Evolutionary conservation across 2,329 filamentous ascomycete genomes (phyloP), one percentile per base, ranked within the genome.

Genomic region (Aschersonia sp.): DNA sequence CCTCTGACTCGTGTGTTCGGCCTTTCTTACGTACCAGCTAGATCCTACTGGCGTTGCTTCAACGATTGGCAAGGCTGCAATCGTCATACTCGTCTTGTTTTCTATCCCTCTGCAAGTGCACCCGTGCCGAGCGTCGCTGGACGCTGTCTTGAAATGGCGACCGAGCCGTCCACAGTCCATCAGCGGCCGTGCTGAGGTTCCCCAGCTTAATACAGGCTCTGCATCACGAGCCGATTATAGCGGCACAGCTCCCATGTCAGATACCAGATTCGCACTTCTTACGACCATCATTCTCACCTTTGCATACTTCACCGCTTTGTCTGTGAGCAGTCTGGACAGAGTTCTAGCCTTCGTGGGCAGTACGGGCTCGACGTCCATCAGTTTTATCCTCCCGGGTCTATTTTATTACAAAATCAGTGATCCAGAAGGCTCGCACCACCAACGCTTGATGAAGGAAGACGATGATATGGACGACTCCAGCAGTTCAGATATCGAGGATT

Each of bases 401-500:
- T 98, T 98, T 65, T 98, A 97, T 66, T 98, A 97, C 69, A 97
- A 97, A 66, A 97, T 98, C 51, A 94, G 88, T 9, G 81, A 87
- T 30, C 92, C 92, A 0, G 84, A 95, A 48, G 91, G 86, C 43
- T 76, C 82, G 31, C 80, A 91, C 52, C 89, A 96, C 57, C 91
- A 95, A 61, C 79, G 84, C 10, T 71, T 97, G 7, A 71, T 88
- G 52, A 97, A 97, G 63, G 89, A 92, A 58, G 88, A 96, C 54
- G 92, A 97, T 56, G 86, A 91, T 53, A 80, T 81, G n/a, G 72
- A 77, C 40, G 83, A 85, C 45, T 64, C 62, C 0, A 62, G 58
- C 4, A 72, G 73, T 6, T 69, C 66, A 2, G 77, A 77, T 40
- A 70, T 75, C 0, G 68, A 78, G 52, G 70, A 68, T 4, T 59